A percentile compares a stretch with the other conserved stretches of the same genome.
phyloP scores from a whole-genome alignment of 208 protist genomes.

The Trypanosoma platydactyli region DNA sequence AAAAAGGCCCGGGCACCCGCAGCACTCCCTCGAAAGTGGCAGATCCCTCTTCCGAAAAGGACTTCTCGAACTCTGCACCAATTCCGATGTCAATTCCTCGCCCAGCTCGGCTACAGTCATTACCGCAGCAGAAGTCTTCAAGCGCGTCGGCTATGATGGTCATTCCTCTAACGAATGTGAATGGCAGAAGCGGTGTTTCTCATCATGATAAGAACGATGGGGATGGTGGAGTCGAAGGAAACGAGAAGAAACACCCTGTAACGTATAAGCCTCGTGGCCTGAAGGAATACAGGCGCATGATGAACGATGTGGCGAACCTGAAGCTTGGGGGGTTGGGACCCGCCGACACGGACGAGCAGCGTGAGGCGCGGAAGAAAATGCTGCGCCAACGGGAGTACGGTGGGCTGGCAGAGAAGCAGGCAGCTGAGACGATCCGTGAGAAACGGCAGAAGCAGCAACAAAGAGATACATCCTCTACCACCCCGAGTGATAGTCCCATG shows the following conservation, averaged over 20 bases:
- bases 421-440: slow-evolving; percentile 26
- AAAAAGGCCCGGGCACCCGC: no score
- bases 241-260: slow-evolving; percentile 18
- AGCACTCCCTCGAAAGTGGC: no score
- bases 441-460: slow-evolving; percentile 25
- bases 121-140: neutral
- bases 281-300: slow-evolving; percentile 69
- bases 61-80: neutral
- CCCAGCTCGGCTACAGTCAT: neutral
- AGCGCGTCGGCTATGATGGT: no score
- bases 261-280: slow-evolving; percentile 69
- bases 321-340: slow-evolving; percentile 61
- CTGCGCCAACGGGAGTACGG: slow-evolving; percentile 62
- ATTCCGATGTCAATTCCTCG: neutral
- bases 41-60: neutral
- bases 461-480: neutral
- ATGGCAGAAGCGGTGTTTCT: neutral
- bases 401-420: slow-evolving; percentile 31
- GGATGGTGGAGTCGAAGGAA: neutral
- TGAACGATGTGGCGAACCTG: slow-evolving; percentile 41
- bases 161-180: no score
- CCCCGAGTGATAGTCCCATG: neutral
- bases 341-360: slow-evolving; percentile 80
- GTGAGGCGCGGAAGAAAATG: slow-evolving; percentile 45
- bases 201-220: neutral